phyloP scores from a whole-genome alignment of 192 early-diverging fungal species.

The Pilobolus umbonatus region DNA sequence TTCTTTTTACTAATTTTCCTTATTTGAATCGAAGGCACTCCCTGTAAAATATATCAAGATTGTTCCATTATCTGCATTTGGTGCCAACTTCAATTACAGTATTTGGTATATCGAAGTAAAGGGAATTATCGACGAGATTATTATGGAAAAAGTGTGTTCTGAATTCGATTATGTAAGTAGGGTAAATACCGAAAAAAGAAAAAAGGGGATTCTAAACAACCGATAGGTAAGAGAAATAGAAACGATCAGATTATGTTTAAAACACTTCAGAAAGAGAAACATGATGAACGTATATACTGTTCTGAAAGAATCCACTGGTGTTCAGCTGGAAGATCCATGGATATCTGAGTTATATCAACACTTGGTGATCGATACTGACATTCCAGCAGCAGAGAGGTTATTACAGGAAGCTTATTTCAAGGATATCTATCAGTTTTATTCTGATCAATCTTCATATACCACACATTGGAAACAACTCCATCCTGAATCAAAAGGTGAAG shows the following conservation, averaged over 20 bases:
- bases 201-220: background rate
- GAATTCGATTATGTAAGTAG: conserved; percentile 62
- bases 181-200: background rate
- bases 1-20: background rate
- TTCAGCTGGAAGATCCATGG: conserved; percentile 75
- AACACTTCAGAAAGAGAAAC: conserved; percentile 82
- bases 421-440: conserved; percentile 72
- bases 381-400: conserved; percentile 65
- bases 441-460: conserved; percentile 61
- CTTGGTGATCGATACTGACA: conserved; percentile 68
- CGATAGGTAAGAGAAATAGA: conserved; percentile 70
- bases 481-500: conserved; percentile 26
- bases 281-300: conserved; percentile 66
- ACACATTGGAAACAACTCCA: conserved; percentile 61
- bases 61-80: conserved; percentile 82
- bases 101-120: conserved; percentile 91
- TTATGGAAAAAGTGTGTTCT: conserved; percentile 61
- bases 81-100: conserved; percentile 92
- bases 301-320: conserved; percentile 55
- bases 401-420: conserved; percentile 55
- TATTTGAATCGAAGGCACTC: conserved; percentile 45
- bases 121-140: conserved; percentile 61
- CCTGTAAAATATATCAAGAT: conserved; percentile 95
- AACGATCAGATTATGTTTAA: conserved; percentile 80
- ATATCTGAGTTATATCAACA: conserved; percentile 70